Evolutionary conservation across 169 alveolate genomes (phyloP), one percentile per base, ranked within the genome.

Genomic region (Toxoplasma gondii): DNA sequence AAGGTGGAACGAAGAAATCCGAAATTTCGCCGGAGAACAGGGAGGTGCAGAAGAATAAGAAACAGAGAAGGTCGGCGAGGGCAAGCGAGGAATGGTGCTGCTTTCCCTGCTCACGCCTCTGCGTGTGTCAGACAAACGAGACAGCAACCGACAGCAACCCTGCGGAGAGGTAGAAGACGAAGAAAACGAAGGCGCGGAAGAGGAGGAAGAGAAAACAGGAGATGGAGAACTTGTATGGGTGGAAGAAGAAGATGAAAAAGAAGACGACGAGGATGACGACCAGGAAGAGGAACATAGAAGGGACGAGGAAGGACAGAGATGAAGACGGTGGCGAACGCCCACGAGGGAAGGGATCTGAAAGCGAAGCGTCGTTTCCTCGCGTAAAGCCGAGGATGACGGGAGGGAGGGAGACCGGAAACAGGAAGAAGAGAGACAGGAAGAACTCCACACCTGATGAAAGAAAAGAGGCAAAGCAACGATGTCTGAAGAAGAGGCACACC

Each of bases 1-100:
- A 16, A 78, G 86, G n/a, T 78, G 86, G 45, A 78, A 78, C 45
- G 86, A 78, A 78, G 86, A 78, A n/a, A 78, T 78, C 39, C 17
- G 10, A 17, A 70, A 22, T 9, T 16, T 16, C 27, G 27, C 67
- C 67, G 19, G 67, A 53, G 67, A 53, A 53, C n/a, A 64, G 74
- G n/a, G 74, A 1, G 74, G 34, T 31, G 74, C 74, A 64, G 29
- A 64, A 16, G 74, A 19, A 4, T 16, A 16, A 22, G 74, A 4
- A 64, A 31, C 7, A 16, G 74, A 16, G 74, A 64, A 27, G n/a
- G 58, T 12, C 4, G 58, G 58, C 58, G 58, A 49, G 58, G 58
- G 58, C 58, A 12, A 49, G 22, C 58, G 58, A 12, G 58, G 58
- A 4, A 49, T 12, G 58, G 58, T 12, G 22, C 12, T 4, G 4